Base-by-base conservation (phyloP, 140 eudicot genomes). In the Bidens hawaiensis region DNA sequence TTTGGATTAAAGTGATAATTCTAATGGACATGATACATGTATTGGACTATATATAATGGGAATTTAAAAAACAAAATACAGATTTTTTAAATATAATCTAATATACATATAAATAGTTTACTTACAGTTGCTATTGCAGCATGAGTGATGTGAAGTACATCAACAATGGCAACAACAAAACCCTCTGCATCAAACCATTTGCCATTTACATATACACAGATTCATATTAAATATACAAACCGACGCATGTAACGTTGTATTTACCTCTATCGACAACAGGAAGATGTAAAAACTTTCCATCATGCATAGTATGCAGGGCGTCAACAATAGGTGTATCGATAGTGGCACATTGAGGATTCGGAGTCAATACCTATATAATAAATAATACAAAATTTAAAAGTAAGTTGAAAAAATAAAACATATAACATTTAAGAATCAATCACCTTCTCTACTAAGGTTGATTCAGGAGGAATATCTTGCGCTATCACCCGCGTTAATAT, bases 71-170 rank as follows among this genome's bases (percentile, higher is more conserved):
- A n/a, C n/a, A 64, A 28, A 21, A 49, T 22, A 3, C 5, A 10
- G 1, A 53, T n/a, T 30, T 51, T 34, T 27, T 19, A 21, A 25
- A 52, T 49, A 26, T 11, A 3, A 31, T 60, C 46, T n/a, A 34
- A 40, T 26, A 41, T 18, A 64, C 43, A 14, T n/a, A n/a, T n/a
- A n/a, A n/a, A n/a, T 65, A 46, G 38, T 65, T 24, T 31, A 75
- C 96, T 85, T 78, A 93, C 96, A 11, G 96, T 76, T 53, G 94
- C 89, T 71, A 93, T 81, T 43, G 96, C 99, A 69, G 99, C 96
- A 66, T 82, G 87, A 43, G 99, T 81, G 66, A 93, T 93, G 62
- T 85, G 89, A 58, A 91, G 86, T 60, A 93, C 99, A 78, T 93
- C 99, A 63, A 93, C 76, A 60, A 93, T 89, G 70, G 95, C 86